Evolutionary conservation across 202 grass and related monocot genomes (phyloP).

Genomic region (Setaria italica): DNA sequence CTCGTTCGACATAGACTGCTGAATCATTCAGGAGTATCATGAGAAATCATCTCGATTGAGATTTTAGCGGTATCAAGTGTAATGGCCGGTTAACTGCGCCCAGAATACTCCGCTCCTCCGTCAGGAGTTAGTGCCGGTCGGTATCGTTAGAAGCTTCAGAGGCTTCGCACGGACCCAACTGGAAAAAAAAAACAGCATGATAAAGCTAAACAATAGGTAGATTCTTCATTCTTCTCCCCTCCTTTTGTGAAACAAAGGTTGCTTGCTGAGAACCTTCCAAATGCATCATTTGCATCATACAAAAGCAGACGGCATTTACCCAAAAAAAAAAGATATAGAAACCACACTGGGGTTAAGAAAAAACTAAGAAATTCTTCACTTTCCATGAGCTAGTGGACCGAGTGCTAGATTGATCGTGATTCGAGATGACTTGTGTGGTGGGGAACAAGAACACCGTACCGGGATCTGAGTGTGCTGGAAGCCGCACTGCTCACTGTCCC

Average conservation of each 20-base stretch:
- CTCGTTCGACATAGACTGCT: not conserved
- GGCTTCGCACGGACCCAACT: conserved; percentile 9
- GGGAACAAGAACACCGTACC: not conserved
- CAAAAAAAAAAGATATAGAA: too few species aligned
- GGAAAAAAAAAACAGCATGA: not conserved
- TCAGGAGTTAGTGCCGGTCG: conserved; percentile 22
- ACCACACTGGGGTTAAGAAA: not conserved
- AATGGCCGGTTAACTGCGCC: not conserved
- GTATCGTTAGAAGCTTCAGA: conserved; percentile 20
- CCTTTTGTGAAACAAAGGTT: not conserved
- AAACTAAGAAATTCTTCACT: not conserved
- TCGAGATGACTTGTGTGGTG: not conserved
- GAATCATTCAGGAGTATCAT: not conserved
- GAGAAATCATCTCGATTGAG: not conserved
- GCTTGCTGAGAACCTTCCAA: not conserved
- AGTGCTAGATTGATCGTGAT: not conserved
- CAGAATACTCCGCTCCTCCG: conserved; percentile 12
- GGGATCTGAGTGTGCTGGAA: conserved; percentile 4
- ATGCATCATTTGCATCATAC: not conserved
- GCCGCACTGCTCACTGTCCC: conserved; percentile 29
- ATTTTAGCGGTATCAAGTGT: not conserved
- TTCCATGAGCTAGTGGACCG: not conserved
- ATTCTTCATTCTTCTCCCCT: not conserved
- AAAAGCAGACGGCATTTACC: not conserved
- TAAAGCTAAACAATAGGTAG: not conserved